Evolutionary conservation across 176 grass and related monocot genomes (phyloP), one percentile per base, ranked within the genome.

Genomic region (Carex myosuroides): DNA sequence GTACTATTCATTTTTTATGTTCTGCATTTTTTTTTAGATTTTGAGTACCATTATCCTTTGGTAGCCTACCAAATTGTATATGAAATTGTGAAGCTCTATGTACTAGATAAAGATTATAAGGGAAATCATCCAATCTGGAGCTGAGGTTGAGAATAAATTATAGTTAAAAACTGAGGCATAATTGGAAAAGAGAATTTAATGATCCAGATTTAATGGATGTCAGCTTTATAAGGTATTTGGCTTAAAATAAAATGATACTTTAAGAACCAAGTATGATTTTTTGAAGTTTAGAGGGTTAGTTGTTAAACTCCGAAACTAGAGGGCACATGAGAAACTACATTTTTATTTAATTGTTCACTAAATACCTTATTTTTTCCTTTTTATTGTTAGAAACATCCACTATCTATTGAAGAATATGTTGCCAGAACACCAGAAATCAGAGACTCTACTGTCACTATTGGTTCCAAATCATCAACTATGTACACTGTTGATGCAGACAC

Each of bases 371-470:
- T 86, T 18, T 87, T 89, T 71, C 33, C 84, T 13, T 69, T 85
- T 14, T 83, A 83, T 73, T 53, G 85, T 71, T 79, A 99, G 96
- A 89, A 84, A 79, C 89, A 92, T 87, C 89, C 91, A 6, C 92
- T 89, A 88, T 90, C 90, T 84, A 41, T 99, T 68, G 91, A 99
- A 76, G 96, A 99, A 55, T 99, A 92, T 79, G 57, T 95, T 1
- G 60, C 89, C 7, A 91, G 80, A 89, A 91, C 91, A 87, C 96
- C 95, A 53, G 86, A 92, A 53, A 86, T 99, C 70, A 80, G 88
- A 55, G 90, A 89, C 87, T 94, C 96, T 86, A 71, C 90, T 85
- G 86, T 99, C 77, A 99, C 88, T 42, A 81, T 91, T 81, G 96
- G 96, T 39, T 93, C 96, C 54, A 99, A 95, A 85, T 74, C 82